Evolutionary conservation across 208 protist species (phyloP).

Genomic region (Leptomonas seymouri): DNA sequence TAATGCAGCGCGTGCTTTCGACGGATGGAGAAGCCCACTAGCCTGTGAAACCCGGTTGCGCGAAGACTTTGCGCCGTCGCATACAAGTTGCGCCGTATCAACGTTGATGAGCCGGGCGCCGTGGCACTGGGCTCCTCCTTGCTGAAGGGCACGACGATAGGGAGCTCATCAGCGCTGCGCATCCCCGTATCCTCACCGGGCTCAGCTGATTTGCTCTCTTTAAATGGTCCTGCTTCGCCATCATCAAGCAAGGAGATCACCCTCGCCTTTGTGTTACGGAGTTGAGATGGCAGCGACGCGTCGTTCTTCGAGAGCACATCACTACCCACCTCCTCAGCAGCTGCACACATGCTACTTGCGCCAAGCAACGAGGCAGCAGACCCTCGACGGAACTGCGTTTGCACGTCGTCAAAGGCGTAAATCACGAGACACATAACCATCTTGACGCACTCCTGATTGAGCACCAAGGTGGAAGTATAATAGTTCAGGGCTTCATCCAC

Average conservation of each 20-base stretch:
- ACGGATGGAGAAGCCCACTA: neutral
- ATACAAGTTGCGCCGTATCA: neutral
- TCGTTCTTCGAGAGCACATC: neutral
- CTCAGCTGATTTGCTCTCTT: neutral
- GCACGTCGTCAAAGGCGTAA: constrained; percentile 38
- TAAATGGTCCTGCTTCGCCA: neutral
- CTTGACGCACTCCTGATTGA: constrained; percentile 84
- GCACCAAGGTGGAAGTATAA: constrained; percentile 63
- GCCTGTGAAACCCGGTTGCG: neutral
- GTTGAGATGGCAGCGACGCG: too few species aligned
- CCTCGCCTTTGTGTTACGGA: too few species aligned
- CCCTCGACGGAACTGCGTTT: constrained; percentile 8
- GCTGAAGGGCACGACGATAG: neutral
- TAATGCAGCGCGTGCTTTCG: neutral
- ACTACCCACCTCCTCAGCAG: neutral
- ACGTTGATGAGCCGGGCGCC: neutral
- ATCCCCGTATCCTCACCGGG: neutral
- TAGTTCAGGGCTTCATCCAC: constrained; percentile 44
- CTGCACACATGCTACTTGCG: neutral
- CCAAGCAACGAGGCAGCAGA: neutral
- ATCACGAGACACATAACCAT: constrained; percentile 70
- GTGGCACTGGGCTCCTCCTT: neutral
- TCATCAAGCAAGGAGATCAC: neutral
- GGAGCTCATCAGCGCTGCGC: neutral
- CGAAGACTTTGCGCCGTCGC: neutral